These are phyloP conservation scores for Coemansia sp. DNA, from an alignment of 192 early-diverging fungal genomes.

Conservation along the genomic window DNA sequence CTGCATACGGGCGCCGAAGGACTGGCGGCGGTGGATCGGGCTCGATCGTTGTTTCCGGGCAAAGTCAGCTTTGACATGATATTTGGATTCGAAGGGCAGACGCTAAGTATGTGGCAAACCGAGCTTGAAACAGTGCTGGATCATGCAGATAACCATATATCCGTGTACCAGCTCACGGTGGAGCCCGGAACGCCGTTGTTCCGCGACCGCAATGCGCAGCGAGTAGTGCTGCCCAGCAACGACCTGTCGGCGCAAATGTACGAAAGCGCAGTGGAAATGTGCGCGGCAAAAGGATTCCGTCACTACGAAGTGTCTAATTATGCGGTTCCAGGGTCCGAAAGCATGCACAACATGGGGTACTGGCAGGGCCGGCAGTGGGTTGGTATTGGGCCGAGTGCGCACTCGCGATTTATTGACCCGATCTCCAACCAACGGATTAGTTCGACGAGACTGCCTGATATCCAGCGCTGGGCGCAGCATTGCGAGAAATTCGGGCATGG, in stretches of 20 bases:
- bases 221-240: slow-evolving; percentile 17
- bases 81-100: slow-evolving; percentile 54
- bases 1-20: slow-evolving; percentile 51
- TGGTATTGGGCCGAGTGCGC: slow-evolving; percentile 61
- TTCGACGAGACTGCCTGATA: slow-evolving; percentile 33
- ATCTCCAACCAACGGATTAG: slow-evolving; percentile 12
- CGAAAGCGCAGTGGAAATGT: slow-evolving; percentile 31
- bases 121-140: slow-evolving; percentile 40
- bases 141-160: slow-evolving; percentile 47
- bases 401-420: slow-evolving; percentile 52
- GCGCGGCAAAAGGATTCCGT: slow-evolving; percentile 19
- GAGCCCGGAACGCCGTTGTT: slow-evolving; percentile 58
- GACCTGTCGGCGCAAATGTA: slow-evolving; percentile 52
- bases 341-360: slow-evolving; percentile 55
- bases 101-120: slow-evolving; percentile 25
- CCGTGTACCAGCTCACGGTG: slow-evolving; percentile 59
- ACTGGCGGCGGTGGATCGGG: slow-evolving; percentile 34
- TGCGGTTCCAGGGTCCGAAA: slow-evolving; percentile 18
- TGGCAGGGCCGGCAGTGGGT: slow-evolving; percentile 59
- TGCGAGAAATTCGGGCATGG: slow-evolving; percentile 36
- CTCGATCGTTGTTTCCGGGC: slow-evolving; percentile 34
- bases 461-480: slow-evolving; percentile 24
- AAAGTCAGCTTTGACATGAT: slow-evolving; percentile 56
- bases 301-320: slow-evolving; percentile 63
- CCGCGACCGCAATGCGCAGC: slow-evolving; percentile 27